phyloP scores from a whole-genome alignment of 1,139 yeast genomes.

The Lodderomyces jiufengensis region DNA sequence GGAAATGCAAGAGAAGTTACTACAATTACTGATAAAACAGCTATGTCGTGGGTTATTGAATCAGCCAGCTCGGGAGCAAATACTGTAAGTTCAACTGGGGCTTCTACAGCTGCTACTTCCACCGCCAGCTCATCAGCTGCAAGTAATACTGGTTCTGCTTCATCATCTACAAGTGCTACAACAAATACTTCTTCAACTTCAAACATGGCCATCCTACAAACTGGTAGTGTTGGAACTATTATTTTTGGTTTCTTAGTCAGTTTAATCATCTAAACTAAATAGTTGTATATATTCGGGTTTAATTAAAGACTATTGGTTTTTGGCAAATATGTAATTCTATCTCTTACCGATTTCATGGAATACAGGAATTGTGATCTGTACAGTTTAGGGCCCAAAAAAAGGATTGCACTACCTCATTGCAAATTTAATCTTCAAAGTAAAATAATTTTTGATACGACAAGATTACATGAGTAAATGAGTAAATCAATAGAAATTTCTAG shows the following conservation, averaged over 20 bases:
- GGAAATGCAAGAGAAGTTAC: slow-evolving; percentile 14
- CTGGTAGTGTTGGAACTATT: slow-evolving; percentile 12
- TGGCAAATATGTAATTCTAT: background rate
- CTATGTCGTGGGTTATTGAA: slow-evolving; percentile 13
- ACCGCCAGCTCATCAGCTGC: slow-evolving; percentile 3
- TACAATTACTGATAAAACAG: slow-evolving; percentile 13
- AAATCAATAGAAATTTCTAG: too few species aligned
- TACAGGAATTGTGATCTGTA: too few species aligned
- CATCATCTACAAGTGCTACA: slow-evolving; percentile 7
- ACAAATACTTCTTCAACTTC: slow-evolving; percentile 10
- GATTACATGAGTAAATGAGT: too few species aligned
- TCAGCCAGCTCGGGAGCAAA: slow-evolving; percentile 16
- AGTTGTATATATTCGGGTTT: too few species aligned
- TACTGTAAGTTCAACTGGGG: slow-evolving; percentile 10
- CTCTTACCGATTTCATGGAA: slow-evolving; percentile 3
- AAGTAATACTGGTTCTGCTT: slow-evolving; percentile 5
- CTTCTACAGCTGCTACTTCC: background rate
- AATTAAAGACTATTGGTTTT: background rate
- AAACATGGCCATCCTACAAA: slow-evolving; percentile 10
- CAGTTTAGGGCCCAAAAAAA: background rate
- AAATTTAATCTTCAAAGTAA: too few species aligned
- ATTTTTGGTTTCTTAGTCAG: slow-evolving; percentile 10
- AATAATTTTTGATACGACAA: too few species aligned
- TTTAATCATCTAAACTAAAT: slow-evolving; percentile 6
- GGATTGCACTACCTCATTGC: too few species aligned